Evolutionary conservation across 768 basidiomycete genomes (phyloP).

Genomic region (Mycena vitilis): DNA sequence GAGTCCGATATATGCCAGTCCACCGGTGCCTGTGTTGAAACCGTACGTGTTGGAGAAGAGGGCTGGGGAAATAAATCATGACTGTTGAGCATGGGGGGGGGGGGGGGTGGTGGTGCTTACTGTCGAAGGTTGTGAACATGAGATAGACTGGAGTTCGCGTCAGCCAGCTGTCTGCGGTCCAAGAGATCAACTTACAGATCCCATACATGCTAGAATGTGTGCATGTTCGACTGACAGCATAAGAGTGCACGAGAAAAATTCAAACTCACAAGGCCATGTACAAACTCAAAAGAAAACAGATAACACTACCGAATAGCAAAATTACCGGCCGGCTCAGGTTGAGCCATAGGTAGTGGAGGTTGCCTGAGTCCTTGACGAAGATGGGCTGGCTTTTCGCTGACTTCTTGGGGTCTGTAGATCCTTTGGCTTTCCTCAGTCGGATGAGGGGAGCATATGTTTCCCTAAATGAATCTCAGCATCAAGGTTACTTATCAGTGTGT

Average conservation of each 20-base stretch:
- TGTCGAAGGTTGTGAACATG: conserved; percentile 64
- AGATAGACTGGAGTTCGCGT: conserved; percentile 61
- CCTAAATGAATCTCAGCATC: conserved; percentile 17
- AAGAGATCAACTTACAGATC: conserved; percentile 42
- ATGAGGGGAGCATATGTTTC: conserved; percentile 73
- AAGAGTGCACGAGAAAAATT: too few relatives aligned
- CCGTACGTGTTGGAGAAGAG: conserved; percentile 46
- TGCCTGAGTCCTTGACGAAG: conserved; percentile 34
- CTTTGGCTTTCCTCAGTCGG: conserved; percentile 49
- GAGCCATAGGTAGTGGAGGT: conserved; percentile 55
- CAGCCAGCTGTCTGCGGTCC: neutral
- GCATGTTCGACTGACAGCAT: conserved; percentile 16
- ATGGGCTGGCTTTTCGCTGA: conserved; percentile 41
- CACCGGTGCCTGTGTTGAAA: conserved; percentile 41
- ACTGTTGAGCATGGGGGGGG: neutral
- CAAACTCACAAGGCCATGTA: conserved; percentile 71
- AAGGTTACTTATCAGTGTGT: neutral
- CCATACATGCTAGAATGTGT: conserved; percentile 53
- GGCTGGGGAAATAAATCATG: conserved; percentile 22
- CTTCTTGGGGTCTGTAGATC: conserved; percentile 50
- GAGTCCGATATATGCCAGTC: conserved; percentile 54
- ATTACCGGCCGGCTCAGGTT: conserved; percentile 68
- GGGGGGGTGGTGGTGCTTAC: conserved; percentile 47
- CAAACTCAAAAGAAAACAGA: conserved; percentile 73
- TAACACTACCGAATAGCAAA: conserved; percentile 64